A percentile compares a stretch with the other conserved stretches of the same genome.
phyloP scores from a whole-genome alignment of 371 early-diverging fungal genomes.

The Entomophthora muscae region DNA sequence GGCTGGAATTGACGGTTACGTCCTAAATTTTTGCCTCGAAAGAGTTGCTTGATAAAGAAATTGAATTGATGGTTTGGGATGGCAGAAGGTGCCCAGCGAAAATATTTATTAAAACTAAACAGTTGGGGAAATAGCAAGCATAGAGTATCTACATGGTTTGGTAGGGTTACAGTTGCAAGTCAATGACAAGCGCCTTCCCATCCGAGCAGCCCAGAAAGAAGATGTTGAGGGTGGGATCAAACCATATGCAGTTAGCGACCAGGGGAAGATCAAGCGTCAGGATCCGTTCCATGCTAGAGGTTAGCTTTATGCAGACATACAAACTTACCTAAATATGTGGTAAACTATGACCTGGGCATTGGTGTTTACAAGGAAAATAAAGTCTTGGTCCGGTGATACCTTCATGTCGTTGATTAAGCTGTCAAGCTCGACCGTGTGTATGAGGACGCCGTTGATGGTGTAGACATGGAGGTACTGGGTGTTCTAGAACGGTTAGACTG shows the following conservation, averaged over 20 bases:
- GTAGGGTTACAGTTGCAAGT: constrained; percentile 1
- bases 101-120: too few species aligned
- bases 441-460: background rate
- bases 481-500: background rate
- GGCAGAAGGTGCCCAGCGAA: too few species aligned
- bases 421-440: background rate
- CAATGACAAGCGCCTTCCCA: constrained; percentile 2
- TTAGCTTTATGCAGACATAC: background rate
- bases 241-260: background rate
- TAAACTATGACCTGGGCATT: background rate
- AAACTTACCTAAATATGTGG: constrained; percentile 1
- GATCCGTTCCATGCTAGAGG: background rate
- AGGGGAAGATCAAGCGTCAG: background rate
- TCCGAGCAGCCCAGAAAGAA: constrained; percentile 2
- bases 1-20: too few species aligned
- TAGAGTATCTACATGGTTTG: too few species aligned
- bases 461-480: background rate
- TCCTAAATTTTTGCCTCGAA: too few species aligned
- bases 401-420: constrained; percentile 2
- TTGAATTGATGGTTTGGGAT: too few species aligned
- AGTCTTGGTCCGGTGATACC: background rate
- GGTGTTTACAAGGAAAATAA: background rate
- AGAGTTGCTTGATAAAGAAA: too few species aligned
- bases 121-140: too few species aligned
- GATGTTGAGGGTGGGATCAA: background rate